A percentile compares a stretch with the other conserved stretches of the same genome.
phyloP scores from a whole-genome alignment of 169 alveolate species.

The Cardiosporidium cionae region DNA sequence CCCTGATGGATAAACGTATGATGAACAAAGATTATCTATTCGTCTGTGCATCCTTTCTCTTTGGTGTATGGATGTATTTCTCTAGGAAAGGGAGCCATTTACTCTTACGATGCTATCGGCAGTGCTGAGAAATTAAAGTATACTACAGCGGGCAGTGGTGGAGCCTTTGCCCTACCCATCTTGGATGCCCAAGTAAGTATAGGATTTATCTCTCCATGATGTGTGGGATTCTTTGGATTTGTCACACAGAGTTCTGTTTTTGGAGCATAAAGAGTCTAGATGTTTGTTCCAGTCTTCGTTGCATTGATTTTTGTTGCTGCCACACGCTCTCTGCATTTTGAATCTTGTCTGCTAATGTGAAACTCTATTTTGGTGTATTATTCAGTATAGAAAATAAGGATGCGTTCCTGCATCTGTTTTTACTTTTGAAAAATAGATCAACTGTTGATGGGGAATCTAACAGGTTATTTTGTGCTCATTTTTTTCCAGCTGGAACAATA shows the following conservation, averaged over 20 bases:
- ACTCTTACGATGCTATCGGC: conserved; percentile 53
- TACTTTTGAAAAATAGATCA: no score
- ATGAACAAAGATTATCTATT: not conserved
- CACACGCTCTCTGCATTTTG: no score
- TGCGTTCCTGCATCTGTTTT: no score
- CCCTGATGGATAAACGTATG: not conserved
- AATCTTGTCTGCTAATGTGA: no score
- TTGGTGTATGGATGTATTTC: not conserved
- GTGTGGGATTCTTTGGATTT: not conserved
- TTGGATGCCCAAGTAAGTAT: conserved; percentile 28
- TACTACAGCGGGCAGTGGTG: conserved; percentile 33
- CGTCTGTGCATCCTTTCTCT: not conserved
- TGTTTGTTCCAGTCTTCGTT: no score
- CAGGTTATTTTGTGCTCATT: no score
- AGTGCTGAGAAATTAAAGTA: conserved; percentile 35
- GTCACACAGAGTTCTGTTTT: no score
- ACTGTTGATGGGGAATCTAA: no score
- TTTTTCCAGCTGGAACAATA: not conserved
- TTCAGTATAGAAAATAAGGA: no score
- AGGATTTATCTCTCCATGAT: not conserved
- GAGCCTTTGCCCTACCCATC: conserved; percentile 12
- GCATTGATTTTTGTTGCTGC: no score
- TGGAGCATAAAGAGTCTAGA: no score
- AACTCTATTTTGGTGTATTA: no score
- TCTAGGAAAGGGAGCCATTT: conserved; percentile 44